Conservation (phyloP, 441 rosid species). For the Pelargonium myrrhifolium region DNA sequence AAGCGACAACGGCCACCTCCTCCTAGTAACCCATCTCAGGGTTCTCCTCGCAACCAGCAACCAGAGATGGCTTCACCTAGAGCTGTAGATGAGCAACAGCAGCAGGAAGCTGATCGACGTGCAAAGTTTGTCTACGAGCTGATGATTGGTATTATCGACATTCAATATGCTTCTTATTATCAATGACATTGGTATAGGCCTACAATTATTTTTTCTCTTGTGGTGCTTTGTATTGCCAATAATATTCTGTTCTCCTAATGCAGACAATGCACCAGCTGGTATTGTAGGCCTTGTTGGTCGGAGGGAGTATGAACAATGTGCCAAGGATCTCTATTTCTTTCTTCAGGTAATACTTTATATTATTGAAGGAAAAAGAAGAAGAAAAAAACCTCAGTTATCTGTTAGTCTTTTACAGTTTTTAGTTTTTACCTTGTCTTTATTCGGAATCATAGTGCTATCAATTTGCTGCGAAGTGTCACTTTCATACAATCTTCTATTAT, state of each 20-base stretch:
- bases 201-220: not conserved
- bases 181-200: not conserved
- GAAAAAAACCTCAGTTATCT: no score
- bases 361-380: not conserved
- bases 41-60: conserved; percentile 22
- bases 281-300: conserved; percentile 83
- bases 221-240: conserved; percentile 2
- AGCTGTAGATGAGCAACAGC: conserved; percentile 51
- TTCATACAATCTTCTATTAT: no score
- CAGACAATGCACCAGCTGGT: conserved; percentile 91
- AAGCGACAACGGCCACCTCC: conserved; percentile 43
- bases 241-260: conserved; percentile 13
- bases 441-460: no score
- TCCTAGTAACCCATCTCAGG: conserved; percentile 21
- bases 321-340: conserved; percentile 86
- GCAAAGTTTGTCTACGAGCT: conserved; percentile 87
- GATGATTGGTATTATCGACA: conserved; percentile 63
- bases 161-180: not conserved
- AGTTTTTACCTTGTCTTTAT: not conserved
- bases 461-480: no score
- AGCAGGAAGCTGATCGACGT: conserved; percentile 65
- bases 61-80: conserved; percentile 31
- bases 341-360: conserved; percentile 57
- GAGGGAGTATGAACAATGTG: conserved; percentile 88
- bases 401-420: not conserved